Percentiles rank a stretch among this genome's conserved stretches.
Evolutionary conservation across 495 filamentous ascomycete genomes (phyloP).

Genomic region (Endocarpon pusillum): DNA sequence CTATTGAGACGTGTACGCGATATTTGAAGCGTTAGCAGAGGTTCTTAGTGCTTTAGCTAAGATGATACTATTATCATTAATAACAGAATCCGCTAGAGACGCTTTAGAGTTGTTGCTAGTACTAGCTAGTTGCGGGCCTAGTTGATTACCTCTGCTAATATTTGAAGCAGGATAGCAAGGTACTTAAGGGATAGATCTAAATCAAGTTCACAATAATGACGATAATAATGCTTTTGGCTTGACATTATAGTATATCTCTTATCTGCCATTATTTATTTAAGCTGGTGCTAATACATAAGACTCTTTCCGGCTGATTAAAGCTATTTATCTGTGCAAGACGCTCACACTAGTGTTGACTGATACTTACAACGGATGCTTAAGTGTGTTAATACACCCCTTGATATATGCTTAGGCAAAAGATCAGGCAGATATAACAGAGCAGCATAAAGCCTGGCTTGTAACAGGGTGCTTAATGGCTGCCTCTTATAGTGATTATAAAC

Average conservation of each 20-base stretch:
- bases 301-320: constrained; percentile 11
- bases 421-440: constrained; percentile 1
- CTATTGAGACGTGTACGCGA: neutral
- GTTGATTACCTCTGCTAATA: neutral
- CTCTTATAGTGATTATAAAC: neutral
- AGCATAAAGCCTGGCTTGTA: constrained; percentile 4
- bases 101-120: neutral
- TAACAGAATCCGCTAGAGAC: neutral
- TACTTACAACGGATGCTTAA: constrained; percentile 1
- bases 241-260: too few species aligned
- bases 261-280: constrained; percentile 10
- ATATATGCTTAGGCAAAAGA: constrained; percentile 10
- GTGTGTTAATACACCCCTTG: constrained; percentile 13
- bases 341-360: constrained; percentile 10
- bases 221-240: too few species aligned
- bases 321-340: constrained; percentile 12
- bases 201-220: neutral
- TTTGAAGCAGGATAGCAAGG: neutral
- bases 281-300: constrained; percentile 10
- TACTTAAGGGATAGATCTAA: neutral
- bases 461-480: constrained; percentile 5
- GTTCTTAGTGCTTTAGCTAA: neutral
- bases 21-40: constrained; percentile 1
- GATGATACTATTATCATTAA: too few species aligned
- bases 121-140: neutral